phyloP scores from a whole-genome alignment of 345 rosid species.

The Citrus inodora region DNA sequence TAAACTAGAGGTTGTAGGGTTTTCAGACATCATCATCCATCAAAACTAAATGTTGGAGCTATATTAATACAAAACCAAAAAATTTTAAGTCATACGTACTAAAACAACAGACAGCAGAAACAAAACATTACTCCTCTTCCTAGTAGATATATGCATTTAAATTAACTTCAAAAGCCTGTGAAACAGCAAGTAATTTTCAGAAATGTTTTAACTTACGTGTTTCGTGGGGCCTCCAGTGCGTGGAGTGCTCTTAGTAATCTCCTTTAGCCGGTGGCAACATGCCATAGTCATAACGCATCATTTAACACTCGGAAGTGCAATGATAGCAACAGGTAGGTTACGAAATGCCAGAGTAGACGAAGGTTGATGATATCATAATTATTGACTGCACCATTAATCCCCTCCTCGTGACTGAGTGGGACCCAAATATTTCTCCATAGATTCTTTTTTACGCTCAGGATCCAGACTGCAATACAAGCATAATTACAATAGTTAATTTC shows the following conservation, averaged over 20 bases:
- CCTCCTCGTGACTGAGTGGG: constrained; percentile 42
- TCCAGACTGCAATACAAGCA: constrained; percentile 85
- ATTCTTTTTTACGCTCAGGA: constrained; percentile 92
- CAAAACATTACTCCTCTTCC: neutral
- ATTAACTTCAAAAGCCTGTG: neutral
- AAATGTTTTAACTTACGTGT: neutral
- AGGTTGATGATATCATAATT: neutral
- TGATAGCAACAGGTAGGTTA: neutral
- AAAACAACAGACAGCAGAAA: neutral
- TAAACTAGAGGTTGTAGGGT: neutral
- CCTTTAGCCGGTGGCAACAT: neutral
- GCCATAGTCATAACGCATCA: neutral
- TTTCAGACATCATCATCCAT: neutral
- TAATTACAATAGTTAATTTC: constrained; percentile 9
- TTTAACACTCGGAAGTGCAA: neutral
- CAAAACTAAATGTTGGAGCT: neutral
- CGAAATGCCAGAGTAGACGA: neutral
- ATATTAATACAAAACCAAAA: neutral
- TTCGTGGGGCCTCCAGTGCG: neutral
- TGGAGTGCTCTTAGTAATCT: neutral
- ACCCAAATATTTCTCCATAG: constrained; percentile 94
- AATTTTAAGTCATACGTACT: neutral
- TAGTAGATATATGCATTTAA: neutral
- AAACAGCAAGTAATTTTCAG: neutral
- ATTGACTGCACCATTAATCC: constrained; percentile 17